Evolutionary conservation across 106 monocot genomes (phyloP).

Genomic region (Gastrodia elata): DNA sequence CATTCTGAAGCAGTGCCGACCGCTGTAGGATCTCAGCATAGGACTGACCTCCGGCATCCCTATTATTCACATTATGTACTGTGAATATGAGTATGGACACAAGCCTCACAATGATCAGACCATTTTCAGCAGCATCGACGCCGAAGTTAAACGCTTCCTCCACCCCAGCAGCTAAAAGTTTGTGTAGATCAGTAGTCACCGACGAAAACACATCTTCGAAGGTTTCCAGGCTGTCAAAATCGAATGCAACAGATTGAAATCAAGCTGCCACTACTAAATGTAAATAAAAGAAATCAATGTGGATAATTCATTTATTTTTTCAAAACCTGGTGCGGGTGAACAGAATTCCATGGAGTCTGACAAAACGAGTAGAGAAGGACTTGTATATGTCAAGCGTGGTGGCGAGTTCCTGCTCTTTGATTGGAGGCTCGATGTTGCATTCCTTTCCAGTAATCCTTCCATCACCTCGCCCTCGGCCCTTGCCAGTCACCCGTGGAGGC

Average conservation of each 20-base stretch:
- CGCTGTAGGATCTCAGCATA: slow-evolving; percentile 94
- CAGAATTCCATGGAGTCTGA: slow-evolving; percentile 87
- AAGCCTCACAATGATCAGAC: slow-evolving; percentile 50
- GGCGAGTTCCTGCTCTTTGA: slow-evolving; percentile 32
- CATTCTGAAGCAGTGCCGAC: slow-evolving; percentile 72
- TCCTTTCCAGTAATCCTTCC: slow-evolving; percentile 39
- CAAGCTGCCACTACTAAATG: neutral
- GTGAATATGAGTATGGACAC: slow-evolving; percentile 78
- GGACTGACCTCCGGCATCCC: slow-evolving; percentile 65
- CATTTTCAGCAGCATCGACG: slow-evolving; percentile 50
- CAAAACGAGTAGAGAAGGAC: slow-evolving; percentile 68
- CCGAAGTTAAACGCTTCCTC: slow-evolving; percentile 78
- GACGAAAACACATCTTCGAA: slow-evolving; percentile 68
- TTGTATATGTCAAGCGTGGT: slow-evolving; percentile 45
- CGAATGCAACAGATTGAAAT: slow-evolving; percentile 3
- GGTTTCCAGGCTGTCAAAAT: slow-evolving; percentile 71
- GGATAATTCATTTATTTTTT: no score
- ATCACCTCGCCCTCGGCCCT: slow-evolving; percentile 53
- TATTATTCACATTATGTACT: slow-evolving; percentile 75
- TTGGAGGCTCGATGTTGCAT: slow-evolving; percentile 18
- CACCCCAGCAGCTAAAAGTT: slow-evolving; percentile 70
- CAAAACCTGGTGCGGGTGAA: slow-evolving; percentile 87
- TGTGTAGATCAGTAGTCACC: slow-evolving; percentile 40
- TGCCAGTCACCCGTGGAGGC: slow-evolving; percentile 32
- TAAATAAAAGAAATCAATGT: neutral